Conservation (phyloP, 2,329 filamentous ascomycete species). For the Hawksworthiomyces lignivorus region DNA sequence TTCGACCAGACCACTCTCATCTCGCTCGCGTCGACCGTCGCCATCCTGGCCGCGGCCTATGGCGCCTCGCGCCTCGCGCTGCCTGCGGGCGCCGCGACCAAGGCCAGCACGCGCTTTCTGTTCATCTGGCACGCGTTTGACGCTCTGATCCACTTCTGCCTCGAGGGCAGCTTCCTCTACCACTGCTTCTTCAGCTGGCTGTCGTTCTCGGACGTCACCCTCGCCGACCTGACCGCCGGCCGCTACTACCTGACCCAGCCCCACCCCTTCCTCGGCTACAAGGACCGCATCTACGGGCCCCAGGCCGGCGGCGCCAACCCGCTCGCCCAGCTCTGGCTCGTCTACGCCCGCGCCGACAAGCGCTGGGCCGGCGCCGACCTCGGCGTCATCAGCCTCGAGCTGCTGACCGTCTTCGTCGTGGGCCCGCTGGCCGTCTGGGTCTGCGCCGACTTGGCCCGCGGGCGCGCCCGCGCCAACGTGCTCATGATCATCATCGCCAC, state of each 20-base stretch:
- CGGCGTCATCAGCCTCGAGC: slow-evolving; percentile 55
- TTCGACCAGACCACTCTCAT: slow-evolving; percentile 54
- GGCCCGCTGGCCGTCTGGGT: slow-evolving; percentile 53
- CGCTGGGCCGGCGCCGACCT: slow-evolving; percentile 58
- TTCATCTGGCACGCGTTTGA: slow-evolving; percentile 96
- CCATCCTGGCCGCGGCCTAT: slow-evolving; percentile 45
- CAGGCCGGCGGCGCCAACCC: slow-evolving; percentile 48
- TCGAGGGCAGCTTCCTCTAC: slow-evolving; percentile 88
- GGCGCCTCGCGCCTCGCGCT: slow-evolving; percentile 38
- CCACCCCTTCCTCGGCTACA: slow-evolving; percentile 43
- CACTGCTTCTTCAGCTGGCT: slow-evolving; percentile 75
- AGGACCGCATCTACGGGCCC: slow-evolving; percentile 45
- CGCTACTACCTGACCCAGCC: slow-evolving; percentile 38
- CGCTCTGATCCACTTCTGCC: slow-evolving; percentile 80
- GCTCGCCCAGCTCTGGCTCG: slow-evolving; percentile 59
- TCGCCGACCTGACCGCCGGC: slow-evolving; percentile 23
- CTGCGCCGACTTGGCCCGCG: slow-evolving; percentile 50
- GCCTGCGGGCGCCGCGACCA: slow-evolving; percentile 41
- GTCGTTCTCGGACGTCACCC: slow-evolving; percentile 24
- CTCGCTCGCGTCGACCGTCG: slow-evolving; percentile 48
- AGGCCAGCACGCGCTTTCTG: slow-evolving; percentile 64
- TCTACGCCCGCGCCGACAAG: slow-evolving; percentile 56
- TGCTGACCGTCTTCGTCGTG: slow-evolving; percentile 56
- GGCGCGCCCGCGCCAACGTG: slow-evolving; percentile 42
- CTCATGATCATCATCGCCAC: slow-evolving; percentile 59